phyloP scores from a whole-genome alignment of 495 filamentous ascomycete species.

The Halenospora varia region DNA sequence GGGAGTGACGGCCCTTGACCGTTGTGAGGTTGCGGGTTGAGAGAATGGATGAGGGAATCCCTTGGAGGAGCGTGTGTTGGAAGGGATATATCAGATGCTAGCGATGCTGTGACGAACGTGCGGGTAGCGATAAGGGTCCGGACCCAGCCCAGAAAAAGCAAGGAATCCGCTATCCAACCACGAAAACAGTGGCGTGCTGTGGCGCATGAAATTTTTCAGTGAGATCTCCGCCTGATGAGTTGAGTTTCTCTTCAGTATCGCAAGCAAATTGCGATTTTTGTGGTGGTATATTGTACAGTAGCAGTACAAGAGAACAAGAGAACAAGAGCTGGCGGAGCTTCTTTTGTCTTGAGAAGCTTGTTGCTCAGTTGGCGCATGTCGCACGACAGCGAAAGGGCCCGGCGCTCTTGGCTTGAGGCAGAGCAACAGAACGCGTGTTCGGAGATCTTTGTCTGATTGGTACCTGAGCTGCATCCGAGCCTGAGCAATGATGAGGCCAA shows the following conservation, averaged over 20 bases:
- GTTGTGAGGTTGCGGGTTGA: neutral
- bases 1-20: slow-evolving; percentile 22
- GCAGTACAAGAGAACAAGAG: too few relatives aligned
- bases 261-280: neutral
- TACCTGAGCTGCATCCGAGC: neutral
- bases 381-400: too few relatives aligned
- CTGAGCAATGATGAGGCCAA: neutral
- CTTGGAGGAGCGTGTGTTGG: neutral
- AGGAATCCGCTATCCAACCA: neutral
- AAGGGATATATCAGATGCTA: neutral
- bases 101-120: neutral
- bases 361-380: too few relatives aligned
- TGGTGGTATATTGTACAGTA: too few relatives aligned
- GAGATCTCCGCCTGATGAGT: too few relatives aligned
- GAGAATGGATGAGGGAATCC: neutral
- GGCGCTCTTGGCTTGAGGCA: neutral
- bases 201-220: too few relatives aligned
- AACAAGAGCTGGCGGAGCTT: too few relatives aligned
- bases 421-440: neutral
- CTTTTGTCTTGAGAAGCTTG: neutral
- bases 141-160: neutral
- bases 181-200: neutral
- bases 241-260: too few relatives aligned
- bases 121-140: neutral
- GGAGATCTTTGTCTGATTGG: neutral